Percentiles rank a stretch among this genome's conserved stretches.
Evolutionary conservation across 495 filamentous ascomycete genomes (phyloP).

Genomic region (Thermothielavioides terrestris): DNA sequence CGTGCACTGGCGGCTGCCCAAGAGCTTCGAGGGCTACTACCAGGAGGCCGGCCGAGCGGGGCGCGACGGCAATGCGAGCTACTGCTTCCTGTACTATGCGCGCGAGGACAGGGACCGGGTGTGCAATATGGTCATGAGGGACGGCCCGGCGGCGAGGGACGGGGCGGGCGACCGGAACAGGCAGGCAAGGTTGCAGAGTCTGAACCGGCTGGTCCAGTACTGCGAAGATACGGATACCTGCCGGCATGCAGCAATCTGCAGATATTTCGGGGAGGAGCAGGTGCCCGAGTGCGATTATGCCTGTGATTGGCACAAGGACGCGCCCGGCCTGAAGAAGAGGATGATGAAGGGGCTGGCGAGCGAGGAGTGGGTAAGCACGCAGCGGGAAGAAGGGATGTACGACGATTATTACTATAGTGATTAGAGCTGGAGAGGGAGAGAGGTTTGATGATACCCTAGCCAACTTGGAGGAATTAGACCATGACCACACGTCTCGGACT

Average conservation of each 20-base stretch:
- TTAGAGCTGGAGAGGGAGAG: slow-evolving; percentile 4
- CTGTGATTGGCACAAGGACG: slow-evolving; percentile 85
- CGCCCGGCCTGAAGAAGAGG: slow-evolving; percentile 48
- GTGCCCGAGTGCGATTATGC: slow-evolving; percentile 66
- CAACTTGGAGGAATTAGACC: too few species aligned
- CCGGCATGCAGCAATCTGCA: slow-evolving; percentile 66
- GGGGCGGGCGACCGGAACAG: slow-evolving; percentile 13
- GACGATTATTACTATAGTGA: slow-evolving; percentile 32
- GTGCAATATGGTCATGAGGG: slow-evolving; percentile 44
- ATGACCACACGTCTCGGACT: too few species aligned
- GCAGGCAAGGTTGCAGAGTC: slow-evolving; percentile 35
- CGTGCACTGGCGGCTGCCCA: slow-evolving; percentile 84
- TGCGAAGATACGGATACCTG: slow-evolving; percentile 69
- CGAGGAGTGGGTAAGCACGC: slow-evolving; percentile 68
- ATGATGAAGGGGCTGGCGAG: slow-evolving; percentile 54
- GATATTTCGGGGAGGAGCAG: slow-evolving; percentile 68
- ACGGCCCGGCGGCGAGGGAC: slow-evolving; percentile 30
- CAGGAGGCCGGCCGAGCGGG: slow-evolving; percentile 92
- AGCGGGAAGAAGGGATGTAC: slow-evolving; percentile 51
- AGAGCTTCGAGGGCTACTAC: slow-evolving; percentile 90
- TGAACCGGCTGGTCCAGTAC: slow-evolving; percentile 60
- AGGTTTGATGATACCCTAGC: background rate
- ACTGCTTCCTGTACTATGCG: slow-evolving; percentile 84
- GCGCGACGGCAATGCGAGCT: slow-evolving; percentile 74
- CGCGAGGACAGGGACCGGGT: slow-evolving; percentile 73